A percentile compares a stretch with the other conserved stretches of the same genome.
Evolutionary conservation across 192 early-diverging fungal genomes (phyloP).

Genomic region (Kappamyces sp.): DNA sequence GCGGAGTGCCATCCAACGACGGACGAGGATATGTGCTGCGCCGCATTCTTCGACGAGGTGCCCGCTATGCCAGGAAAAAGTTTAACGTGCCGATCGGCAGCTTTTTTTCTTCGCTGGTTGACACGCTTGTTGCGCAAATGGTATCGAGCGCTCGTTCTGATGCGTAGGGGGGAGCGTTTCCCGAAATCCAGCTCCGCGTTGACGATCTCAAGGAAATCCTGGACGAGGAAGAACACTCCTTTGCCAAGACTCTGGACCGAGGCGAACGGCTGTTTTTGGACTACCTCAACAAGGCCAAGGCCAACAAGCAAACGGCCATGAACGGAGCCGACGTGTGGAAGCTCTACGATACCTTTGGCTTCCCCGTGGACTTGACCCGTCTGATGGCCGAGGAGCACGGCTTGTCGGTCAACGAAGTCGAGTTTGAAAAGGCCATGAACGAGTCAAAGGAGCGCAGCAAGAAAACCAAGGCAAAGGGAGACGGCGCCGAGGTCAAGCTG

Average conservation of each 20-base stretch:
- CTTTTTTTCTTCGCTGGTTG: slow-evolving; percentile 92
- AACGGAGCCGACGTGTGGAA: slow-evolving; percentile 91
- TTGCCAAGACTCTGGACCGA: slow-evolving; percentile 94
- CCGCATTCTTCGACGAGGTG: slow-evolving; percentile 90
- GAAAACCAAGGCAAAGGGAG: slow-evolving; percentile 44
- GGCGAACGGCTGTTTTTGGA: slow-evolving; percentile 91
- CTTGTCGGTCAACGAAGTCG: slow-evolving; percentile 74
- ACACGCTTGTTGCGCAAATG: slow-evolving; percentile 86
- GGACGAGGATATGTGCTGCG: slow-evolving; percentile 98
- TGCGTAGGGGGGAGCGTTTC: slow-evolving; percentile 75
- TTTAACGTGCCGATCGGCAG: slow-evolving; percentile 82
- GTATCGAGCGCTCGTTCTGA: slow-evolving; percentile 35
- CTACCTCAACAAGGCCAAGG: slow-evolving; percentile 59
- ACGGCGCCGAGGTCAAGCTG: slow-evolving; percentile 61
- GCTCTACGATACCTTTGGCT: slow-evolving; percentile 98
- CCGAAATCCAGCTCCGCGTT: slow-evolving; percentile 73
- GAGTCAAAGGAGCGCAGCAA: slow-evolving; percentile 71
- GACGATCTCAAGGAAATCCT: slow-evolving; percentile 89
- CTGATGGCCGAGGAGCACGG: slow-evolving; percentile 98
- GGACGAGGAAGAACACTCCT: slow-evolving; percentile 91
- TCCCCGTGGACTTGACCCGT: slow-evolving; percentile 95
- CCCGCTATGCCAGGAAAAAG: slow-evolving; percentile 87
- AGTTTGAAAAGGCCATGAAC: slow-evolving; percentile 72
- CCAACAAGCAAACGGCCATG: slow-evolving; percentile 54
- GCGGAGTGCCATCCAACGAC: slow-evolving; percentile 93